These are phyloP conservation scores for Gossypium australe DNA, from an alignment of 345 rosid genomes.

Conservation along the genomic window DNA sequence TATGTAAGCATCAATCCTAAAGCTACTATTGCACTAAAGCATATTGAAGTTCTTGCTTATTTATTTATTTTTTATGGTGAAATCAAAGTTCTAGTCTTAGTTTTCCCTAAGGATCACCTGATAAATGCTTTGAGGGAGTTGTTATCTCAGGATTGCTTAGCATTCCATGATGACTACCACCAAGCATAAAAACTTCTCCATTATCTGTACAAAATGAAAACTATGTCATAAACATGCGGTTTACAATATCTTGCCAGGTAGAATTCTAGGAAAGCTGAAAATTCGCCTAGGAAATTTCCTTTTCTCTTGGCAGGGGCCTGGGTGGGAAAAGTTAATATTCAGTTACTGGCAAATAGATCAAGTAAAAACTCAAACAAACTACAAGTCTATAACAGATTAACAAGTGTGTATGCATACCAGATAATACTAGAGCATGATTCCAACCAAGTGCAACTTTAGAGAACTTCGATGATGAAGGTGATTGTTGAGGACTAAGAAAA, in stretches of 20 bases:
- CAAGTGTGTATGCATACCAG: slow-evolving; percentile 33
- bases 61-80: no score
- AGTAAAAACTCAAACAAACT: not conserved
- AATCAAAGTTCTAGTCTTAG: not conserved
- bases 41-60: not conserved
- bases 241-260: not conserved
- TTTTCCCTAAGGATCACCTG: slow-evolving; percentile 27
- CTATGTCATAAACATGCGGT: not conserved
- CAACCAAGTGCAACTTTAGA: slow-evolving; percentile 62
- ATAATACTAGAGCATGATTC: slow-evolving; percentile 66
- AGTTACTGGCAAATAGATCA: not conserved
- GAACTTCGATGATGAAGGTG: slow-evolving; percentile 33
- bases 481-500: slow-evolving; percentile 39
- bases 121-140: slow-evolving; percentile 26
- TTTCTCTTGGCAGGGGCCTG: not conserved
- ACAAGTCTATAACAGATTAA: not conserved
- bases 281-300: not conserved
- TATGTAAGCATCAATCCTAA: not conserved
- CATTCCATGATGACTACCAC: slow-evolving; percentile 49
- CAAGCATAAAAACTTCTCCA: slow-evolving; percentile 60
- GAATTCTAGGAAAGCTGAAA: not conserved
- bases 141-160: slow-evolving; percentile 39
- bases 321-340: not conserved
- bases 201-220: slow-evolving; percentile 33
- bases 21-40: not conserved